These are phyloP conservation scores for Penicillium egyptiacum DNA, from an alignment of 495 filamentous ascomycete species.

Conservation along the genomic window DNA sequence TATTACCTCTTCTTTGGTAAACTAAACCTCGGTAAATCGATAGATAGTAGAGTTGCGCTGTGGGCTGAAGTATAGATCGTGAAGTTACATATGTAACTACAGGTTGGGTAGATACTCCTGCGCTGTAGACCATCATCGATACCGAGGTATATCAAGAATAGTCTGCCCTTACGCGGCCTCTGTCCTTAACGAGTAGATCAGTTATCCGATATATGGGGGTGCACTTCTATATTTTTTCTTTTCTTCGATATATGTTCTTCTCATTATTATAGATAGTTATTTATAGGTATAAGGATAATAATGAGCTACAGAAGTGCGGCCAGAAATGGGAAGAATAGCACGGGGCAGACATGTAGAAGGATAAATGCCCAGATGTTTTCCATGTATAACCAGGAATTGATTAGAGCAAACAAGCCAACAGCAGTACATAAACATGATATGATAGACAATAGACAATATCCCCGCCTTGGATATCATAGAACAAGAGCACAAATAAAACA, in stretches of 20 bases:
- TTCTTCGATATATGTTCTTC: too few relatives aligned
- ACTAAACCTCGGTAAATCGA: neutral
- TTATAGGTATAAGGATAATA: neutral
- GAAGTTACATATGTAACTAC: too few relatives aligned
- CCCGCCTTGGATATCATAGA: slow-evolving; percentile 1
- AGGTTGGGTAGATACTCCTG: neutral
- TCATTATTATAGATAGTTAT: neutral
- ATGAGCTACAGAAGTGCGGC: neutral
- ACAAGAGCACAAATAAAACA: neutral
- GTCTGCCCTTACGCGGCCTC: neutral
- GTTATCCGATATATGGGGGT: neutral
- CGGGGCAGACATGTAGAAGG: neutral
- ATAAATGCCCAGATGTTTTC: neutral
- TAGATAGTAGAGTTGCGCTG: neutral
- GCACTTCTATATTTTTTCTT: too few relatives aligned
- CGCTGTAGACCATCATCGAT: neutral
- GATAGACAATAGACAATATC: neutral
- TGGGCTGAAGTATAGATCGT: neutral
- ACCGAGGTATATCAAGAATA: neutral
- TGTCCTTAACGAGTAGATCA: neutral
- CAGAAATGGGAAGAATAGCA: neutral
- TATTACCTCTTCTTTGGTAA: neutral
- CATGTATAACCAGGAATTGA: neutral
- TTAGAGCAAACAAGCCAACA: neutral
- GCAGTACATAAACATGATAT: neutral